Conservation (phyloP, 2,329 filamentous ascomycete species). For the Claviceps capensis region DNA sequence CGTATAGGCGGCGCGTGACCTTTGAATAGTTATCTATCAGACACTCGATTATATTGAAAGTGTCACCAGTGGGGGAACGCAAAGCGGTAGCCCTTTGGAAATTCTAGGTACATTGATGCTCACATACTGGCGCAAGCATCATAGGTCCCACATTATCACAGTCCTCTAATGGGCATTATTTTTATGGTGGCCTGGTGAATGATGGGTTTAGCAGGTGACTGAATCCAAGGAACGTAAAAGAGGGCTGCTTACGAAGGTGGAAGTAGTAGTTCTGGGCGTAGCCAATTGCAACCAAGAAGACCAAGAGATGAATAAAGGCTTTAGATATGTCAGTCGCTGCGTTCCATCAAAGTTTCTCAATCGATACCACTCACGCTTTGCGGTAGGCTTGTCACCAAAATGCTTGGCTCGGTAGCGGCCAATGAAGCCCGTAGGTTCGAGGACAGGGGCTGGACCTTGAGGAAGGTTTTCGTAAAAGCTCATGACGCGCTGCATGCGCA, state of each 20-base stretch:
- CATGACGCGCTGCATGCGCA: conserved; percentile 95
- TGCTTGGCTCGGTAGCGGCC: conserved; percentile 82
- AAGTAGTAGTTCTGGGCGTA: conserved; percentile 99
- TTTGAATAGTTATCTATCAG: not conserved
- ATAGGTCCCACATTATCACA: not conserved
- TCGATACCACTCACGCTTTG: conserved; percentile 72
- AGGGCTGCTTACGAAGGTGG: conserved; percentile 73
- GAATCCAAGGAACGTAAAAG: not conserved
- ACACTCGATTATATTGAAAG: not conserved
- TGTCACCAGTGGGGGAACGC: conserved; percentile 4
- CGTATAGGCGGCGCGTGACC: not conserved
- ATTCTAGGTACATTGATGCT: conserved; percentile 29
- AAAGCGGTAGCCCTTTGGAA: conserved; percentile 15
- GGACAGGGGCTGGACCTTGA: conserved; percentile 74
- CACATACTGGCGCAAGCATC: not conserved
- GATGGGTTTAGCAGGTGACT: not conserved
- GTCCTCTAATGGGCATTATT: conserved; percentile 87
- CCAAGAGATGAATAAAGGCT: conserved; percentile 85
- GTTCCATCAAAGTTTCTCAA: conserved; percentile 12
- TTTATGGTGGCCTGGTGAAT: conserved; percentile 87
- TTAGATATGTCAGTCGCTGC: conserved; percentile 10
- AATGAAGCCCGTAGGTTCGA: conserved; percentile 68
- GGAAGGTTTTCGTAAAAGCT: conserved; percentile 98
- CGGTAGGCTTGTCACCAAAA: conserved; percentile 89
- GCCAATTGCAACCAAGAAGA: conserved; percentile 62